Evolutionary conservation across 495 filamentous ascomycete genomes (phyloP).

Genomic region (Penicillium simplicissimum): DNA sequence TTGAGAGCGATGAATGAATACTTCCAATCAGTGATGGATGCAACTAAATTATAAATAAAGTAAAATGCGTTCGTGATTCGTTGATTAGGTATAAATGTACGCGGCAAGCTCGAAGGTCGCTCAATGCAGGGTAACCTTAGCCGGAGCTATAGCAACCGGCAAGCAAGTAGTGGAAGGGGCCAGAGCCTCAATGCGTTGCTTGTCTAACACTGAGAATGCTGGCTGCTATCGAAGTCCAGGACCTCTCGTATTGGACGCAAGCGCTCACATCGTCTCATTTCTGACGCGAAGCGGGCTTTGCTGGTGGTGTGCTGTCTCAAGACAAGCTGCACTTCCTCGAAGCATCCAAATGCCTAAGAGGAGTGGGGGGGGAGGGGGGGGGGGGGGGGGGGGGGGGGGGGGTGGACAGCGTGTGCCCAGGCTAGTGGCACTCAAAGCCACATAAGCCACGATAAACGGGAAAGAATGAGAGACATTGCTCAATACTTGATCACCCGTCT

Average conservation of each 20-base stretch:
- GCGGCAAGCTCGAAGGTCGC: background rate
- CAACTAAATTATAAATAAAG: background rate
- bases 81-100: background rate
- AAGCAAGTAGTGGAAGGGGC: background rate
- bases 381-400: no score
- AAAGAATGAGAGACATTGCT: background rate
- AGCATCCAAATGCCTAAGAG: background rate
- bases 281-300: background rate
- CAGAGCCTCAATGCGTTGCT: no score
- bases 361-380: no score
- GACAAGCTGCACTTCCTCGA: background rate
- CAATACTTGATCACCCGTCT: constrained; percentile 20
- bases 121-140: background rate
- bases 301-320: background rate
- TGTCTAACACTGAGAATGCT: background rate
- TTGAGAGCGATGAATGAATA: constrained; percentile 1
- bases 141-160: background rate
- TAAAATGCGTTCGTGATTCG: background rate
- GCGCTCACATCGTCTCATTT: background rate
- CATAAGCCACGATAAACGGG: background rate
- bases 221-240: background rate
- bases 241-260: background rate
- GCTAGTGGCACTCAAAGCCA: background rate
- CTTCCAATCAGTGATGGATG: no score
- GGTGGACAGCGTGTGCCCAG: background rate